These are phyloP conservation scores for Mycena vulgaris DNA, from an alignment of 768 basidiomycete genomes.

Conservation along the genomic window DNA sequence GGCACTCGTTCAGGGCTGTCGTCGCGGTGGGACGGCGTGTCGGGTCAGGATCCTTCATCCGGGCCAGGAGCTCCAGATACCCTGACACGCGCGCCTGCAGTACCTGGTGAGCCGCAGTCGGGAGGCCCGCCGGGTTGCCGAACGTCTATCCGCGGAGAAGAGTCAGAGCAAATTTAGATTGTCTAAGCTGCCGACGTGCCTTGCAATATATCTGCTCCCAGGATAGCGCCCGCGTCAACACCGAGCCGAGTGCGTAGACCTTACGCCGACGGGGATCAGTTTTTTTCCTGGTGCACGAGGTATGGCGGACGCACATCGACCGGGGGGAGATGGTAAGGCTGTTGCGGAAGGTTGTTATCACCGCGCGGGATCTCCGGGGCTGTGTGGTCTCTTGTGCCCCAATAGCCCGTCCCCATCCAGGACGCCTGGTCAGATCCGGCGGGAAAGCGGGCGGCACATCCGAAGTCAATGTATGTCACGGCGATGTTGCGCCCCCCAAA, in stretches of 20 bases:
- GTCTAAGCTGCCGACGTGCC: constrained; percentile 7
- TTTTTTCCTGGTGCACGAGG: background rate
- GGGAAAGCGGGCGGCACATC: constrained; percentile 30
- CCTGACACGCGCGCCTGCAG: constrained; percentile 22
- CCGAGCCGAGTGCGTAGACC: constrained; percentile 36
- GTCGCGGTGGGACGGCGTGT: constrained; percentile 18
- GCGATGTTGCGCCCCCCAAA: constrained; percentile 25
- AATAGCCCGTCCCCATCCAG: constrained; percentile 35
- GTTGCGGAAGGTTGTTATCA: background rate
- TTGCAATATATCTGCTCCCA: constrained; percentile 39
- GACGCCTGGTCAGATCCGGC: constrained; percentile 15
- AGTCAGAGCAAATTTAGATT: constrained; percentile 1
- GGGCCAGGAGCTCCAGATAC: constrained; percentile 25
- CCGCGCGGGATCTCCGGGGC: constrained; percentile 35
- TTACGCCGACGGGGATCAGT: background rate
- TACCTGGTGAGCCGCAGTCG: constrained; percentile 33
- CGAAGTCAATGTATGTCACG: constrained; percentile 36
- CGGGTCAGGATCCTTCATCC: constrained; percentile 35
- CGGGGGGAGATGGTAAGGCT: constrained; percentile 31
- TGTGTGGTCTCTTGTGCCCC: constrained; percentile 34
- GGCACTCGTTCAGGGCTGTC: constrained; percentile 18
- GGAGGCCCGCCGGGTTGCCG: constrained; percentile 31
- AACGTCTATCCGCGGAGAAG: constrained; percentile 32
- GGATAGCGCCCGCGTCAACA: constrained; percentile 29
- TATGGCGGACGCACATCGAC: constrained; percentile 26